A percentile compares a stretch with the other conserved stretches of the same genome.
phyloP scores from a whole-genome alignment of 208 protist species.

The Trypanosoma melophagium region DNA sequence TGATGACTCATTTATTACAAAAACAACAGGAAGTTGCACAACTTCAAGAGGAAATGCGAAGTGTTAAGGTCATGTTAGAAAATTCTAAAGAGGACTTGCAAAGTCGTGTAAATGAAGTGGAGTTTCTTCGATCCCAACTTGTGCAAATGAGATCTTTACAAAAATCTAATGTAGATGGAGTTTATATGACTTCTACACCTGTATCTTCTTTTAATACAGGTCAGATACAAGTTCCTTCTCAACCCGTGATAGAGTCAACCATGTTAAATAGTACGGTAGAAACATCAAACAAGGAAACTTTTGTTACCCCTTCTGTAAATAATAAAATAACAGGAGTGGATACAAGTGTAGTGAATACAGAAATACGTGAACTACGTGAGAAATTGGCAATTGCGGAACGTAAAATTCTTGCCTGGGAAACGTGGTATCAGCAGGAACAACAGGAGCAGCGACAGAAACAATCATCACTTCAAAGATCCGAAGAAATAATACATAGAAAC shows the following conservation, averaged over 20 bases:
- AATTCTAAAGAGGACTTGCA: not conserved
- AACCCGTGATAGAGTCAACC: no score
- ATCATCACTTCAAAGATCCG: not conserved
- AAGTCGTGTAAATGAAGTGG: not conserved
- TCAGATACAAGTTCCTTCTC: no score
- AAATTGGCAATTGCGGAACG: slow-evolving; percentile 35
- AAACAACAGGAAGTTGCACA: slow-evolving; percentile 7
- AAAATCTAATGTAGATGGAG: not conserved
- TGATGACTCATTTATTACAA: not conserved
- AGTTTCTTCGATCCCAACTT: not conserved
- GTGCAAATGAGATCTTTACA: not conserved
- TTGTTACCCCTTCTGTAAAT: not conserved
- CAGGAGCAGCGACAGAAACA: not conserved
- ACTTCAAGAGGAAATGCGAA: slow-evolving; percentile 4
- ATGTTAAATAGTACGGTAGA: no score
- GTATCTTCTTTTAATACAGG: no score
- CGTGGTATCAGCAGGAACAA: slow-evolving; percentile 36
- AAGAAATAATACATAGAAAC: not conserved
- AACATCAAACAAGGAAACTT: not conserved
- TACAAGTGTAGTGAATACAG: not conserved
- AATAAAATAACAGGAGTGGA: not conserved
- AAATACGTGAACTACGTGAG: slow-evolving; percentile 24
- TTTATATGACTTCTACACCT: not conserved
- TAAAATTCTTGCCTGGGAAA: slow-evolving; percentile 66
- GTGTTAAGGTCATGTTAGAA: not conserved